phyloP scores from a whole-genome alignment of 2,329 filamentous ascomycete species.

The Corniculantispora saksenae region DNA sequence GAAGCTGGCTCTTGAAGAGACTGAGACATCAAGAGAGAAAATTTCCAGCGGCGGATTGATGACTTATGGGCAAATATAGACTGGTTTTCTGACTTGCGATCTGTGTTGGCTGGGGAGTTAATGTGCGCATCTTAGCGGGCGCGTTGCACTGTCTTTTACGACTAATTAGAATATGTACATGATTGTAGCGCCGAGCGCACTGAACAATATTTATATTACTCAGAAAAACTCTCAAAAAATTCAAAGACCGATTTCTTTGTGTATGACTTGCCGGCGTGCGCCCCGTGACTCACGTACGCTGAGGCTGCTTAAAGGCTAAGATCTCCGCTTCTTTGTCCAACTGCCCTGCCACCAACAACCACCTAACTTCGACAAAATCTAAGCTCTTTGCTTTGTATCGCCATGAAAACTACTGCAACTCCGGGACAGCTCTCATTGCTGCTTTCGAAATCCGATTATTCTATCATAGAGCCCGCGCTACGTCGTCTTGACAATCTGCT shows the following conservation, averaged over 20 bases:
- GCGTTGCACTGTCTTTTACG: not conserved
- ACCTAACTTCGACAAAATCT: not conserved
- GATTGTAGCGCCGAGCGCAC: not conserved
- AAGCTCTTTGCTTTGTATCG: too few relatives aligned
- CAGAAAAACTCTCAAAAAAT: not conserved
- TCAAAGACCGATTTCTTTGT: not conserved
- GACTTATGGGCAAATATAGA: slow-evolving; percentile 16
- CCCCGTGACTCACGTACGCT: not conserved
- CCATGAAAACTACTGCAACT: too few relatives aligned
- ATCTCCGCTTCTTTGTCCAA: not conserved
- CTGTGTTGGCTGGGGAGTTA: not conserved
- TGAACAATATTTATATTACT: not conserved
- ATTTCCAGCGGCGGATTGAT: slow-evolving; percentile 4
- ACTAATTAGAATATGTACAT: slow-evolving; percentile 2
- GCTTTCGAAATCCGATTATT: not conserved
- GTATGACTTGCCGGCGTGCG: not conserved
- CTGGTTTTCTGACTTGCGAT: not conserved
- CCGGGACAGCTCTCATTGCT: not conserved
- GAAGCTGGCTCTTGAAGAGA: slow-evolving; percentile 39
- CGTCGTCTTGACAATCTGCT: slow-evolving; percentile 2
- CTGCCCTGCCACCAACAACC: not conserved
- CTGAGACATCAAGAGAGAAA: slow-evolving; percentile 31
- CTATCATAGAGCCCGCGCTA: not conserved
- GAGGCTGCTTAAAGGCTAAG: not conserved
- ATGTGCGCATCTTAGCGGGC: not conserved